phyloP scores from a whole-genome alignment of 768 basidiomycete genomes.

The Lyophyllum atratum region DNA sequence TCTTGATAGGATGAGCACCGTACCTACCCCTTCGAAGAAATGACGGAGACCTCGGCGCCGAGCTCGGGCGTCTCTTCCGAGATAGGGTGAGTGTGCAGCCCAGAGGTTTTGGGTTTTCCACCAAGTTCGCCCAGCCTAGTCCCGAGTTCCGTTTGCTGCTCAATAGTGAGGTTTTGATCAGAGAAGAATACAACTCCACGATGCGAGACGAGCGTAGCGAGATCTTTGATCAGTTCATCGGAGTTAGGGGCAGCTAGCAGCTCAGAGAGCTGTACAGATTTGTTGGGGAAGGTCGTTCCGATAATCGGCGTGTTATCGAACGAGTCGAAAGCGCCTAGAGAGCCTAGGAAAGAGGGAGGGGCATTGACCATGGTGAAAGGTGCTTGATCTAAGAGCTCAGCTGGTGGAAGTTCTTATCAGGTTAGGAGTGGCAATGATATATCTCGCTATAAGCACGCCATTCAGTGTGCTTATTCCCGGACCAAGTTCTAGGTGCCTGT shows the following conservation, averaged over 20 bases:
- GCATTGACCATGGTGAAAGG: neutral
- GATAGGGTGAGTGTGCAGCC: conserved; percentile 58
- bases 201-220: conserved; percentile 52
- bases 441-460: neutral
- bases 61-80: conserved; percentile 50
- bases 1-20: neutral
- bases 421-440: neutral
- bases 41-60: conserved; percentile 55
- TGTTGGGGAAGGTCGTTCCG: conserved; percentile 52
- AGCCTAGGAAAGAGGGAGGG: conserved; percentile 15
- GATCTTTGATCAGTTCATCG: conserved; percentile 53
- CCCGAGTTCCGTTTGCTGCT: conserved; percentile 53
- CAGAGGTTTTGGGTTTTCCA: conserved; percentile 48
- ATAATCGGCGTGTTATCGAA: conserved; percentile 53
- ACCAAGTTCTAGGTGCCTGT: neutral
- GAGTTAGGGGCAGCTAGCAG: conserved; percentile 46
- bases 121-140: conserved; percentile 48
- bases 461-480: neutral
- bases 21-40: conserved; percentile 45
- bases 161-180: conserved; percentile 49
- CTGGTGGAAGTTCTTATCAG: neutral
- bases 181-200: conserved; percentile 71
- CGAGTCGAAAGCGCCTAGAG: conserved; percentile 34
- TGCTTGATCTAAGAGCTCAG: neutral
- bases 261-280: conserved; percentile 45